A percentile compares a stretch with the other conserved stretches of the same genome.
Evolutionary conservation across 2,329 filamentous ascomycete genomes (phyloP).

Genomic region (Aureobasidium sp.): DNA sequence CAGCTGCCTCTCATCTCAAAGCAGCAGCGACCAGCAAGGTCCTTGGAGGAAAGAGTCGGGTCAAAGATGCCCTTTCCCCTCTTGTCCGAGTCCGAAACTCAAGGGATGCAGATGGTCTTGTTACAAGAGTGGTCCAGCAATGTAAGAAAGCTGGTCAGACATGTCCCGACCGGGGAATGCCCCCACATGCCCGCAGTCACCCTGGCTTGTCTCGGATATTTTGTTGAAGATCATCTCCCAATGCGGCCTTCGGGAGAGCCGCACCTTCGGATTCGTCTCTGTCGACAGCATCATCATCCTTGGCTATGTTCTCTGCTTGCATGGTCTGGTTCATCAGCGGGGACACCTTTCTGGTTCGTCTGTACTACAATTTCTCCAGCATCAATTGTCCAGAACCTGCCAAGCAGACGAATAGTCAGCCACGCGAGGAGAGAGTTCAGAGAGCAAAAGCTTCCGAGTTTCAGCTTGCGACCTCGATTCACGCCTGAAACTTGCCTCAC

Average conservation of each 20-base stretch:
- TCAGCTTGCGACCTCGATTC: background rate
- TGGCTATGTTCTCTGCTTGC: background rate
- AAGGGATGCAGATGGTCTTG: background rate
- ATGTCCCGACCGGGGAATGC: background rate
- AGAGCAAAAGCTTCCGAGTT: background rate
- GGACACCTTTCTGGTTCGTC: background rate
- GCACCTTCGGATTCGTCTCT: background rate
- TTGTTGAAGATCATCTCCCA: background rate
- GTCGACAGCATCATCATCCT: background rate
- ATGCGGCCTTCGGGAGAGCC: background rate
- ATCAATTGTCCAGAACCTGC: background rate
- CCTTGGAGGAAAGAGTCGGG: background rate
- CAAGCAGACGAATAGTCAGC: background rate
- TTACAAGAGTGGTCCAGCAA: background rate
- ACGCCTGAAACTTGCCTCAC: constrained; percentile 1
- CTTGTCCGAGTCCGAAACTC: constrained; percentile 12
- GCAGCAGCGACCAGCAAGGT: background rate
- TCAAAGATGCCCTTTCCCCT: background rate
- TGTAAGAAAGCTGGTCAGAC: background rate
- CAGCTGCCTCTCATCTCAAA: background rate
- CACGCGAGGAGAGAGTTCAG: background rate
- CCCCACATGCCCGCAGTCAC: background rate
- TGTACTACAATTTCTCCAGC: background rate
- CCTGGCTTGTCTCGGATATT: constrained; percentile 8
- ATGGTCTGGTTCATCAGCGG: background rate